Base-by-base conservation (phyloP, 352 stramenopile species). In the Elongisporangium prolatum region DNA sequence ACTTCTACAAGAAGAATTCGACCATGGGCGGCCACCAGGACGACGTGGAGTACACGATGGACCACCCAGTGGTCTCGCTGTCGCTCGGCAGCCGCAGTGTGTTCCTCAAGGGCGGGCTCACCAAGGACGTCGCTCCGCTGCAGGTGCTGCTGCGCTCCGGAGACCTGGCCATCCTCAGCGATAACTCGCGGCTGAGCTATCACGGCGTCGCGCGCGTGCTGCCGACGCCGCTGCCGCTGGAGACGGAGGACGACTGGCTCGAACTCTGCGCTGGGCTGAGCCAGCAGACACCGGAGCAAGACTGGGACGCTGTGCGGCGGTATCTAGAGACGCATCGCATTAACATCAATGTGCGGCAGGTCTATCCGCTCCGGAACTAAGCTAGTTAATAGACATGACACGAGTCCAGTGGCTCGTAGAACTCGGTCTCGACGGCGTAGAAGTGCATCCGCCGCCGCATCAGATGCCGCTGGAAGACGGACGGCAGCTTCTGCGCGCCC, bases 11-110 rank as follows among this genome's bases (percentile, higher is more conserved):
- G 63, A 75, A 67, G 24, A 84, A 59, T 56, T 91, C 84, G 52
- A 75, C 71, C 4, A 93, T 93, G 84, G 84, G 84, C 40, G 84
- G 84, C 40, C 84, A 93, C 61, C 76, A 90, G 60, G 84, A 93
- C 63, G 79, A 93, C 68, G 82, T 92, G 54, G 84, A 94, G 64
- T 74, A 83, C 65, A 94, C 83, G 34, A 90, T 92, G 76, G 80
- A 84, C 53, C 75, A 91, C 57, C 84, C 84, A 4, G 84, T 94
- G 16, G 75, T 94, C 20, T 94, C 84, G 21, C 62, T 94, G 10
- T 90, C 80, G 52, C 70, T 94, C 6, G 84, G 84, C 20, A 86
- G 77, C 64, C 59, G 56, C 24, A 86, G 75, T 34, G 75, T 94
- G 22, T 94, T 94, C 24, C 80, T 94, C 24, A 89, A 91, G 60